Evolutionary conservation across 2,329 filamentous ascomycete species (phyloP).

Genomic region (Alternaria triticina): DNA sequence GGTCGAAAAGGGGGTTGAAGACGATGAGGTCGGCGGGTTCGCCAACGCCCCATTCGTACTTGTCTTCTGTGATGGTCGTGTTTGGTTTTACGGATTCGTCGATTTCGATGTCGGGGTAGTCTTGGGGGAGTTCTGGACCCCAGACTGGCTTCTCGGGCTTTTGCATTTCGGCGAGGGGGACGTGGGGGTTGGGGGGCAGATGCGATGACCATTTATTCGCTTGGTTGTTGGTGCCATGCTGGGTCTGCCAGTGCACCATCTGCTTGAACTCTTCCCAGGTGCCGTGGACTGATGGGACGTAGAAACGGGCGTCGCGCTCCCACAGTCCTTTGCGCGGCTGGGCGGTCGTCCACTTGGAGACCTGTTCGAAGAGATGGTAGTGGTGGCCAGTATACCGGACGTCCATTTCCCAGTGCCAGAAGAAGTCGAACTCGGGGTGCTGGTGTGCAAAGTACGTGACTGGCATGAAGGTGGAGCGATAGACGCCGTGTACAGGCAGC

Average conservation of each 20-base stretch:
- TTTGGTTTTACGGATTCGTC: conserved; percentile 62
- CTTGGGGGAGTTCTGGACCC: conserved; percentile 53
- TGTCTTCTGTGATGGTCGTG: conserved; percentile 60
- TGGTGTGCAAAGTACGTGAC: conserved; percentile 90
- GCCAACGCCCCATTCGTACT: conserved; percentile 69
- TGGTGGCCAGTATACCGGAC: conserved; percentile 89
- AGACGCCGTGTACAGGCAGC: conserved; percentile 71
- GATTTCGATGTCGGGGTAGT: conserved; percentile 59
- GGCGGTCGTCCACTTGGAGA: conserved; percentile 69
- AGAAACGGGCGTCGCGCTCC: conserved; percentile 80
- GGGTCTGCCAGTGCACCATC: conserved; percentile 68
- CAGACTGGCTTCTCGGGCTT: conserved; percentile 56
- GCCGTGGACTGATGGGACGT: conserved; percentile 73
- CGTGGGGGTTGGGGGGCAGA: conserved; percentile 51
- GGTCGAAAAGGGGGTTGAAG: conserved; percentile 78
- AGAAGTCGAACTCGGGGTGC: conserved; percentile 88
- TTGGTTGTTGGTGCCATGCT: conserved; percentile 57
- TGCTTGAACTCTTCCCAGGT: conserved; percentile 74
- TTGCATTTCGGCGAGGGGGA: conserved; percentile 47
- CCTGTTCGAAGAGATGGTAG: conserved; percentile 76
- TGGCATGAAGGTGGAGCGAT: conserved; percentile 85
- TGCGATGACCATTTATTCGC: conserved; percentile 53
- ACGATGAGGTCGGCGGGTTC: conserved; percentile 79
- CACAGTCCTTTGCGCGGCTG: conserved; percentile 76
- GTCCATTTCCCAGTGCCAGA: conserved; percentile 97